Percentiles rank a stretch among this genome's conserved stretches.
Conservation (phyloP, 805 yeast species). For the Lachancea thermotolerans region DNA sequence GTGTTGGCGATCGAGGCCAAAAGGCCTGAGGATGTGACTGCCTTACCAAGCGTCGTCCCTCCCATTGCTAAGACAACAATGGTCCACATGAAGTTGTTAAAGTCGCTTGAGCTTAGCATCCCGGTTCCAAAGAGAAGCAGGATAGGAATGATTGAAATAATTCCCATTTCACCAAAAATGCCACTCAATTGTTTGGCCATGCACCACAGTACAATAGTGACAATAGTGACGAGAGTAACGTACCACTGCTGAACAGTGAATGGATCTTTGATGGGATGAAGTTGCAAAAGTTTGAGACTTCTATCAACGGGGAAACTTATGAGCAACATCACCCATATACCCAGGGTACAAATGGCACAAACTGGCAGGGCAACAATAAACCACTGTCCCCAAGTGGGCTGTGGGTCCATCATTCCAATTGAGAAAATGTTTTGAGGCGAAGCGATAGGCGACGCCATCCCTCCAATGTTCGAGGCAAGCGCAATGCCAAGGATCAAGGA, state of each 20-base stretch:
- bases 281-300: conserved; percentile 41
- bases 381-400: conserved; percentile 89
- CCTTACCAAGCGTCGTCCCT: conserved; percentile 91
- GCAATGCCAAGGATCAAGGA: conserved; percentile 89
- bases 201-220: conserved; percentile 87
- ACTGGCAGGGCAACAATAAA: conserved; percentile 83
- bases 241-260: conserved; percentile 72
- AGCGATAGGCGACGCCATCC: conserved; percentile 96
- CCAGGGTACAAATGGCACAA: conserved; percentile 50
- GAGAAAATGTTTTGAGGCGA: conserved; percentile 96
- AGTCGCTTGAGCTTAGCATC: conserved; percentile 77
- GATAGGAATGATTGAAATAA: conserved; percentile 83
- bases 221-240: conserved; percentile 56
- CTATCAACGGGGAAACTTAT: conserved; percentile 54
- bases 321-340: conserved; percentile 68
- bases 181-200: conserved; percentile 66
- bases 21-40: conserved; percentile 87
- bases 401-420: conserved; percentile 78
- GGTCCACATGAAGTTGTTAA: conserved; percentile 95
- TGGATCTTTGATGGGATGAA: conserved; percentile 52
- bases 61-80: conserved; percentile 97
- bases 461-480: conserved; percentile 86
- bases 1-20: conserved; percentile 66
- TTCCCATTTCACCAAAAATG: conserved; percentile 92
- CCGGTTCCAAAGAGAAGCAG: conserved; percentile 93